Evolutionary conservation across 805 yeast genomes (phyloP).

Genomic region (Saccharomycopsis sp.): DNA sequence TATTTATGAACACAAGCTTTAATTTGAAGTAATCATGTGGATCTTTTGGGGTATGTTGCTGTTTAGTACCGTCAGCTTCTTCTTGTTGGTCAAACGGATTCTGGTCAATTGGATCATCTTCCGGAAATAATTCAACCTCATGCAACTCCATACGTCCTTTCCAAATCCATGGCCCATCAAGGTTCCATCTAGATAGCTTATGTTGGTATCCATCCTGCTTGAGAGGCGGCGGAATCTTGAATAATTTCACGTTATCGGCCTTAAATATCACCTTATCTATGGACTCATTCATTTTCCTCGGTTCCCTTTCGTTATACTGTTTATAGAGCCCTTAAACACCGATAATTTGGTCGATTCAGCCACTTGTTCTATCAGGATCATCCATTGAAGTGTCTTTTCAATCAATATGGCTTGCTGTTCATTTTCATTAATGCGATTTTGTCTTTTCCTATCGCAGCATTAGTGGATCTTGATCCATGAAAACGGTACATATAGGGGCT

Average conservation of each 20-base stretch:
- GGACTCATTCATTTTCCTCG: neutral
- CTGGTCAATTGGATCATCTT: slow-evolving; percentile 2
- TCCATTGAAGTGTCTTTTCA: no score
- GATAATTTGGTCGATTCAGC: neutral
- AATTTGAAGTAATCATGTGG: slow-evolving; percentile 10
- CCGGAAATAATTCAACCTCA: slow-evolving; percentile 13
- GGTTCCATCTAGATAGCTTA: slow-evolving; percentile 16
- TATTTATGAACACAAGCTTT: slow-evolving; percentile 5
- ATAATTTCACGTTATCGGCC: slow-evolving; percentile 16
- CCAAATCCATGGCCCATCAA: slow-evolving; percentile 14
- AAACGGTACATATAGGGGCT: neutral
- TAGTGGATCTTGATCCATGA: neutral
- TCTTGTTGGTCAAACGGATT: slow-evolving; percentile 8
- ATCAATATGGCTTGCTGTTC: neutral
- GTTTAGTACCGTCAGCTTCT: neutral
- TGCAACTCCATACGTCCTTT: slow-evolving; percentile 18
- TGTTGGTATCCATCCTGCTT: slow-evolving; percentile 12
- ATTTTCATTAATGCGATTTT: neutral
- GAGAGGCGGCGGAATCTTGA: slow-evolving; percentile 16
- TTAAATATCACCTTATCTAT: slow-evolving; percentile 14
- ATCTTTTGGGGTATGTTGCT: slow-evolving; percentile 3
- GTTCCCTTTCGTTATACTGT: neutral
- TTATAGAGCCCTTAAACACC: neutral
- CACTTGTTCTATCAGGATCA: neutral
- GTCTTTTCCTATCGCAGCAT: neutral